phyloP scores from a whole-genome alignment of 768 basidiomycete genomes.

The Russula compacta region DNA sequence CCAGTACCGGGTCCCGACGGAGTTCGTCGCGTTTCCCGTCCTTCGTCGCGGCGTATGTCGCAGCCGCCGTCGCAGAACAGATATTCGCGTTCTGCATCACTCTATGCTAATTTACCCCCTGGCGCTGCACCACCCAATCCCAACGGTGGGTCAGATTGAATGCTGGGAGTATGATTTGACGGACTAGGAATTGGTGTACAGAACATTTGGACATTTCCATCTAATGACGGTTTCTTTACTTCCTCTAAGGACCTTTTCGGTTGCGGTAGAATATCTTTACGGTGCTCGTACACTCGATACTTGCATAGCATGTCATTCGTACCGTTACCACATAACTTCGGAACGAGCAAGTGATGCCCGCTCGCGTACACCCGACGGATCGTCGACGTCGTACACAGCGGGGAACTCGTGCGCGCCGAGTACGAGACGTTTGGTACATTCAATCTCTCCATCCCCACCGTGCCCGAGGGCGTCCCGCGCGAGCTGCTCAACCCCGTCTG shows the following conservation, averaged over 20 bases:
- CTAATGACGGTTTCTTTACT: slow-evolving; percentile 10
- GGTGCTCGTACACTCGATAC: not conserved
- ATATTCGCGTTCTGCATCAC: slow-evolving; percentile 55
- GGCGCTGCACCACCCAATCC: slow-evolving; percentile 51
- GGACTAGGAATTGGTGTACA: slow-evolving; percentile 12
- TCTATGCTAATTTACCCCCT: slow-evolving; percentile 45
- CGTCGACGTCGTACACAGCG: too few relatives aligned
- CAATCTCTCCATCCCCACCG: slow-evolving; percentile 75
- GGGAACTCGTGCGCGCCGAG: too few relatives aligned
- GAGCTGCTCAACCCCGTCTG: slow-evolving; percentile 76
- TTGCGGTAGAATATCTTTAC: slow-evolving; percentile 1
- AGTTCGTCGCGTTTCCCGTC: slow-evolving; percentile 70
- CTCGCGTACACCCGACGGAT: too few relatives aligned
- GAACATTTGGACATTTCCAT: slow-evolving; percentile 9
- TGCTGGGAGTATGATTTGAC: not conserved
- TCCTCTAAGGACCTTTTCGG: slow-evolving; percentile 2
- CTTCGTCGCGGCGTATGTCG: slow-evolving; percentile 45
- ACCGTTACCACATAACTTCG: slow-evolving; percentile 26
- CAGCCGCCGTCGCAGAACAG: slow-evolving; percentile 51
- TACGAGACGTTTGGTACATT: slow-evolving; percentile 84
- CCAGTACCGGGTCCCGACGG: slow-evolving; percentile 73
- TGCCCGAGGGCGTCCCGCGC: slow-evolving; percentile 76
- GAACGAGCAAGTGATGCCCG: too few relatives aligned
- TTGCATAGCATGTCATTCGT: not conserved
- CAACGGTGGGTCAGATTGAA: slow-evolving; percentile 10